These are phyloP conservation scores for Madurella mycetomatis DNA, from an alignment of 2,329 filamentous ascomycete species.

Conservation along the genomic window DNA sequence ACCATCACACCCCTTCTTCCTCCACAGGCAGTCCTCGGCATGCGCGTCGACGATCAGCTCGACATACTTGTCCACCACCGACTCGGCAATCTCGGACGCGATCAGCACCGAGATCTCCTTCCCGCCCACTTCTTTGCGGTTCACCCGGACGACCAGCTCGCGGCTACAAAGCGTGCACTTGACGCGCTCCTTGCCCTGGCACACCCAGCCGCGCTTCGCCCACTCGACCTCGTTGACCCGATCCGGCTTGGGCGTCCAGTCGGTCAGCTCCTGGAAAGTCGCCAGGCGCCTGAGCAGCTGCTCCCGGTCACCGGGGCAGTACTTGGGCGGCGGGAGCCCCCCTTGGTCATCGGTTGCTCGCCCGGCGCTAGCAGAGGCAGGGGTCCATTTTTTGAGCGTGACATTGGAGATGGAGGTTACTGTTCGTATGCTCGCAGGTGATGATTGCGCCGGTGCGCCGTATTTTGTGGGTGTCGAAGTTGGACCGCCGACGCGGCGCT, in stretches of 20 bases:
- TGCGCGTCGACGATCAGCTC: slow-evolving; percentile 72
- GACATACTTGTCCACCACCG: slow-evolving; percentile 72
- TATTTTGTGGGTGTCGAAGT: slow-evolving; percentile 37
- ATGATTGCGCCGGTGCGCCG: slow-evolving; percentile 19
- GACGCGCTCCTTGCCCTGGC: slow-evolving; percentile 76
- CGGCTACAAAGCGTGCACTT: slow-evolving; percentile 80
- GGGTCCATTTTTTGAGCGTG: slow-evolving; percentile 39
- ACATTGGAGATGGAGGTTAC: slow-evolving; percentile 40
- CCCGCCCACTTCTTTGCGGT: slow-evolving; percentile 53
- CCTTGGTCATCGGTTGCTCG: slow-evolving; percentile 4
- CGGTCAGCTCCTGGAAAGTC: slow-evolving; percentile 85
- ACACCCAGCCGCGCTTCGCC: slow-evolving; percentile 91
- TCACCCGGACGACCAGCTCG: slow-evolving; percentile 77
- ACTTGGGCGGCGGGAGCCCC: slow-evolving; percentile 54
- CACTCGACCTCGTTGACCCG: slow-evolving; percentile 84
- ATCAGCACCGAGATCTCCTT: slow-evolving; percentile 49
- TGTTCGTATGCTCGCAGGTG: slow-evolving; percentile 25
- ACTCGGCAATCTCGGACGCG: slow-evolving; percentile 55
- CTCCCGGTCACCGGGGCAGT: slow-evolving; percentile 79
- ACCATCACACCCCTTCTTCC: slow-evolving; percentile 82
- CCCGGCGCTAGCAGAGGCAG: slow-evolving; percentile 12
- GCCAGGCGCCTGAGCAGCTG: slow-evolving; percentile 76
- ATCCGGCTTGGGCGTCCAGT: slow-evolving; percentile 91
- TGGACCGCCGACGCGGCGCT: slow-evolving; percentile 46
- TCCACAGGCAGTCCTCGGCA: slow-evolving; percentile 79